Percentiles rank a stretch among this genome's conserved stretches.
phyloP scores from a whole-genome alignment of 306 rosid species.

The Cyclanthera cordifolia region DNA sequence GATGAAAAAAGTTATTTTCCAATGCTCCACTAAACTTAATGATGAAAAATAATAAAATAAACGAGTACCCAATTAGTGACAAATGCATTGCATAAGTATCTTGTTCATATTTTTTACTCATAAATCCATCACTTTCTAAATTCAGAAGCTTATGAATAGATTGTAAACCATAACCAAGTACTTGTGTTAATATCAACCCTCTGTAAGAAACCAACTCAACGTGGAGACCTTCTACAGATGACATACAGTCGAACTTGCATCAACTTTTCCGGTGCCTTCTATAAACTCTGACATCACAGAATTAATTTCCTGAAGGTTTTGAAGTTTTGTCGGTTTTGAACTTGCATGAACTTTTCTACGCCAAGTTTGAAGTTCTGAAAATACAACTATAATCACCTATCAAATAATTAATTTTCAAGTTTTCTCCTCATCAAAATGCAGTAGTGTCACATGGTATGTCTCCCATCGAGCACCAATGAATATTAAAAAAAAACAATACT shows the following conservation, averaged over 20 bases:
- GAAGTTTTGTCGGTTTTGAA: too few species aligned
- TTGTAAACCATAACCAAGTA: not conserved
- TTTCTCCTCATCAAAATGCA: too few species aligned
- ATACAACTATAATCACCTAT: too few species aligned
- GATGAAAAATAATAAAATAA: not conserved
- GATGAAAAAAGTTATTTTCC: not conserved
- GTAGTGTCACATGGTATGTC: too few species aligned
- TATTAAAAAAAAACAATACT: not conserved
- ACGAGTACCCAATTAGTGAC: not conserved
- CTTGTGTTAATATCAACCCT: not conserved
- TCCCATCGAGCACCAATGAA: too few species aligned
- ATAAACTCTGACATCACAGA: not conserved
- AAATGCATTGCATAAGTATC: not conserved
- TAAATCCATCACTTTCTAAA: not conserved
- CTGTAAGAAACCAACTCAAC: slow-evolving; percentile 8
- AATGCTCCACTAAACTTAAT: not conserved
- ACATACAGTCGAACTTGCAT: not conserved
- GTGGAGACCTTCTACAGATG: not conserved
- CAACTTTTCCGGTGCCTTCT: not conserved
- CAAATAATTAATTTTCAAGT: too few species aligned
- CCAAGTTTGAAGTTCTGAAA: too few species aligned
- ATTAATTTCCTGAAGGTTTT: not conserved
- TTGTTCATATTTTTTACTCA: not conserved
- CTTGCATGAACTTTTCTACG: too few species aligned
- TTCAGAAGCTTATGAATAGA: not conserved